Conservation (phyloP, 129 eudicot species). For the Smallanthus sonchifolius region DNA sequence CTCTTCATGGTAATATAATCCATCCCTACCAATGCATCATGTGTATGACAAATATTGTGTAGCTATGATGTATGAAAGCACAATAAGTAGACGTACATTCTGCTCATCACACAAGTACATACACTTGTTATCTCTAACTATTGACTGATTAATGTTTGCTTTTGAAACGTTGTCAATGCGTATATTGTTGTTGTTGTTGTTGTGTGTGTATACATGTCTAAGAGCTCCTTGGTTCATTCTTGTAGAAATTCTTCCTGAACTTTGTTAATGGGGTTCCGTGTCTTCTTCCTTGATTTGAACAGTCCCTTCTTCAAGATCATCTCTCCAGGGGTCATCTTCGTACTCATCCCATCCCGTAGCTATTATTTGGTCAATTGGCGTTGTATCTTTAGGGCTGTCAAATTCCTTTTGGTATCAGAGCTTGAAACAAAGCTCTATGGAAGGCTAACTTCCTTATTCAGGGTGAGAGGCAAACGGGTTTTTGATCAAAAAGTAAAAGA, state of each 20-base stretch:
- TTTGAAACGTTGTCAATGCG: not conserved
- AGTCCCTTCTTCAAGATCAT: too few species aligned
- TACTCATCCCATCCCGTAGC: too few species aligned
- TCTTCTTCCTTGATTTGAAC: too few species aligned
- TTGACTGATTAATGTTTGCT: not conserved
- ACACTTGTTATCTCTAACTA: not conserved
- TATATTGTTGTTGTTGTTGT: not conserved
- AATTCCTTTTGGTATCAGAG: too few species aligned
- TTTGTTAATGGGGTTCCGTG: not conserved
- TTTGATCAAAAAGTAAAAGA: too few species aligned
- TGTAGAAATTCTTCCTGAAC: not conserved
- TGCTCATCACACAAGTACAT: not conserved
- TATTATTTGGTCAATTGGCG: too few species aligned
- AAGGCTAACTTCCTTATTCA: too few species aligned
- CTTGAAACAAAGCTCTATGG: too few species aligned
- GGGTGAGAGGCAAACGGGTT: too few species aligned
- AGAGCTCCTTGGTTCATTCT: not conserved
- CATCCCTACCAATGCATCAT: slow-evolving; percentile 6
- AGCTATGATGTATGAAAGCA: not conserved
- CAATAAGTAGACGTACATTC: not conserved
- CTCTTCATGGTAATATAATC: slow-evolving; percentile 72
- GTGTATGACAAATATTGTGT: slow-evolving; percentile 1
- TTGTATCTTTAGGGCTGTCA: too few species aligned
- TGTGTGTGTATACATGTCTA: not conserved
- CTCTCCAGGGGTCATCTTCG: too few species aligned